phyloP scores from a whole-genome alignment of 108 stramenopile species.

The Aureococcus anophagefferens region DNA sequence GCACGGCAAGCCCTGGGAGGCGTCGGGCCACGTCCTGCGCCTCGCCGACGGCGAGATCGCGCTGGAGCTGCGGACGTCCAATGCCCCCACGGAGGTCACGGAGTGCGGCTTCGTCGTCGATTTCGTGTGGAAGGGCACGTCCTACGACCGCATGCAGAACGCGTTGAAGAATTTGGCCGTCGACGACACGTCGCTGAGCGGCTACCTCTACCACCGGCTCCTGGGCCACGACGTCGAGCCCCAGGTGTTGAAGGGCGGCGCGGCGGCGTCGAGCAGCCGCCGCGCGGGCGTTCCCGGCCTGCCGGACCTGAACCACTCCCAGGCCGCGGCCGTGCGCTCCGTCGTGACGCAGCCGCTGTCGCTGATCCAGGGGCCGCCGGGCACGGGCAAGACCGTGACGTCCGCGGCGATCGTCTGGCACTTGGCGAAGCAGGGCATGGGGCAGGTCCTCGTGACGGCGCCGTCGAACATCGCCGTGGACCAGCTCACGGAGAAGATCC shows the following conservation, averaged over 20 bases:
- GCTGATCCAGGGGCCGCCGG: slow-evolving; percentile 94
- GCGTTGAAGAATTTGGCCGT: slow-evolving; percentile 95
- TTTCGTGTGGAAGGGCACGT: slow-evolving; percentile 92
- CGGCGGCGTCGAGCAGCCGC: slow-evolving; percentile 18
- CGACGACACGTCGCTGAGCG: slow-evolving; percentile 89
- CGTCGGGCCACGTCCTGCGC: slow-evolving; percentile 74
- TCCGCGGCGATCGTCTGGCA: slow-evolving; percentile 91
- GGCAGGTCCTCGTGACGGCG: slow-evolving; percentile 91
- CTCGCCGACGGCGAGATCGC: slow-evolving; percentile 83
- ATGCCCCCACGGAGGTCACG: slow-evolving; percentile 48
- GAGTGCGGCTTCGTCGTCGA: slow-evolving; percentile 78
- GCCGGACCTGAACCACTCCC: slow-evolving; percentile 87
- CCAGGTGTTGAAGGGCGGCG: slow-evolving; percentile 46
- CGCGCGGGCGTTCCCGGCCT: slow-evolving; percentile 83
- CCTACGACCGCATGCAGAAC: slow-evolving; percentile 95
- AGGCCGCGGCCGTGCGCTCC: slow-evolving; percentile 72
- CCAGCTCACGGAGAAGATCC: slow-evolving; percentile 94
- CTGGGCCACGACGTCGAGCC: slow-evolving; percentile 93
- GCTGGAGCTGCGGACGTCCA: slow-evolving; percentile 55
- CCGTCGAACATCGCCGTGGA: slow-evolving; percentile 97
- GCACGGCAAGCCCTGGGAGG: slow-evolving; percentile 76
- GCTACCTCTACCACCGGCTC: slow-evolving; percentile 91
- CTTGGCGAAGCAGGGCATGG: slow-evolving; percentile 81
- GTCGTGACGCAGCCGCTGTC: slow-evolving; percentile 83
- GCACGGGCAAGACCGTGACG: slow-evolving; percentile 95